A percentile compares a stretch with the other conserved stretches of the same genome.
These are phyloP conservation scores for Hirsutella minnesotensis DNA, from an alignment of 2,329 filamentous ascomycete genomes.

Conservation along the genomic window DNA sequence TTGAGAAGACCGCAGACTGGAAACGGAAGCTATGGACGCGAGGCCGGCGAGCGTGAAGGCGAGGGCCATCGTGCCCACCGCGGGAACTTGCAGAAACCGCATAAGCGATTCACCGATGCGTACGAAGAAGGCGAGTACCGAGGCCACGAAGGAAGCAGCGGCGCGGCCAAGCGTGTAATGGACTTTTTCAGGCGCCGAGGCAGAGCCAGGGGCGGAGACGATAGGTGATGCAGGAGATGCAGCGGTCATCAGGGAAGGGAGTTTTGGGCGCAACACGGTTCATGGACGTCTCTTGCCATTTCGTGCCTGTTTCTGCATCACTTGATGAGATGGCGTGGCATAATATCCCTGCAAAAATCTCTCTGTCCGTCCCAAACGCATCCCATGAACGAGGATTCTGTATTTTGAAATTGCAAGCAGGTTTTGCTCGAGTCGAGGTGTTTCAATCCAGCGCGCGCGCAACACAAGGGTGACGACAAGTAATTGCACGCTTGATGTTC, in stretches of 20 bases:
- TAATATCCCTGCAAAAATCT: not conserved
- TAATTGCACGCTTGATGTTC: too few relatives aligned
- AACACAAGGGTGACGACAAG: too few relatives aligned
- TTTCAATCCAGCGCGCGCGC: too few relatives aligned
- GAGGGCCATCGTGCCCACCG: constrained; percentile 25
- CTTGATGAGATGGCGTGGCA: not conserved
- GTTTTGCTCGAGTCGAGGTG: too few relatives aligned
- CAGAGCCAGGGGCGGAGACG: constrained; percentile 54
- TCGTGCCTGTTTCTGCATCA: not conserved
- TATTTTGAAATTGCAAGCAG: too few relatives aligned
- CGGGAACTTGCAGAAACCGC: constrained; percentile 68
- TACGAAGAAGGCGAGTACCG: constrained; percentile 63
- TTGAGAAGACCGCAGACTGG: constrained; percentile 28
- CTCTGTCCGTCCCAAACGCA: not conserved
- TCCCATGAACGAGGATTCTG: too few relatives aligned
- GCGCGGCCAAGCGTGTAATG: constrained; percentile 87
- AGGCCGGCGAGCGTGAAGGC: constrained; percentile 29
- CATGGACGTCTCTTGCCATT: not conserved
- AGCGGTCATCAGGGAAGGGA: not conserved
- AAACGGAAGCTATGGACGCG: constrained; percentile 30
- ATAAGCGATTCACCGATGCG: constrained; percentile 78
- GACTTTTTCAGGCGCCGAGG: constrained; percentile 90
- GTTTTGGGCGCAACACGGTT: not conserved
- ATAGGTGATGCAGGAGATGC: constrained; percentile 25
- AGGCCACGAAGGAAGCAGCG: constrained; percentile 70